Evolutionary conservation across 768 basidiomycete genomes (phyloP).

Genomic region (Boletus patriciae): DNA sequence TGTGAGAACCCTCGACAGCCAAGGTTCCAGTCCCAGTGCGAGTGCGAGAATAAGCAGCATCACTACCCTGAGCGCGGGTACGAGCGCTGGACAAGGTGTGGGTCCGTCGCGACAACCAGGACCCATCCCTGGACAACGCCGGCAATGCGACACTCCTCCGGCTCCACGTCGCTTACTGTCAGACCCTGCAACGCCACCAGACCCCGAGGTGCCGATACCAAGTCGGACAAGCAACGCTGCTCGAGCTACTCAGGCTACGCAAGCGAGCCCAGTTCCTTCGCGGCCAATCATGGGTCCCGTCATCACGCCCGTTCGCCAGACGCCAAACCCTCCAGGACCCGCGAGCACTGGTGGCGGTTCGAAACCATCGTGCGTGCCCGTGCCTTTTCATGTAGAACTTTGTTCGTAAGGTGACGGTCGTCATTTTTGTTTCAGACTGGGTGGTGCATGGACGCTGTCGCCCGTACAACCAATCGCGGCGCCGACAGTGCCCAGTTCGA

Average conservation of each 20-base stretch:
- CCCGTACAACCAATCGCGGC: constrained; percentile 49
- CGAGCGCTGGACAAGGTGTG: not conserved
- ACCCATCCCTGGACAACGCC: constrained; percentile 3
- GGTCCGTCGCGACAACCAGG: not conserved
- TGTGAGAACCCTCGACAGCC: not conserved
- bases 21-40: not conserved
- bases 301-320: constrained; percentile 58
- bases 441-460: constrained; percentile 63
- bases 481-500: constrained; percentile 24
- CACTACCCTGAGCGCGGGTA: not conserved
- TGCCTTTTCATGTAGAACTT: not conserved
- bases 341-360: constrained; percentile 21
- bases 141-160: constrained; percentile 4
- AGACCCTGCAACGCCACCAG: constrained; percentile 10
- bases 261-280: constrained; percentile 25
- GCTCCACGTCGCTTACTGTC: constrained; percentile 11
- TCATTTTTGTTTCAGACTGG: constrained; percentile 15
- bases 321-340: constrained; percentile 28
- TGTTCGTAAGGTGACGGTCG: not conserved
- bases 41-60: not conserved
- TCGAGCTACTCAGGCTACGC: constrained; percentile 22
- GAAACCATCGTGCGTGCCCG: constrained; percentile 48
- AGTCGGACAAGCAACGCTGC: constrained; percentile 2
- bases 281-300: constrained; percentile 54
- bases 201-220: not conserved